Evolutionary conservation across 1,284 basidiomycete genomes (phyloP).

Genomic region (Apiotrichum porosum): DNA sequence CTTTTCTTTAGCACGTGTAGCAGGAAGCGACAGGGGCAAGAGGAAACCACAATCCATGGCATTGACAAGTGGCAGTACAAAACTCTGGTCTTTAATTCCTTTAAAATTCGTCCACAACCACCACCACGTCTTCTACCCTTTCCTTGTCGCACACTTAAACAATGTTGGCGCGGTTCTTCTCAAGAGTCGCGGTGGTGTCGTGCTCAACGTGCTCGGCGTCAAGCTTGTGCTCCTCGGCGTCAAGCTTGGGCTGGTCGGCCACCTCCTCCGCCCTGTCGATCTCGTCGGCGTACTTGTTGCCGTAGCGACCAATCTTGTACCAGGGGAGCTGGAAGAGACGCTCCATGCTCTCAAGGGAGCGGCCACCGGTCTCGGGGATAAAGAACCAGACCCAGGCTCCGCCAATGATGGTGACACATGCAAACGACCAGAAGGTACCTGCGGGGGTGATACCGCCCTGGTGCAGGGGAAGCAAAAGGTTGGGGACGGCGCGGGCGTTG

Average conservation of each 20-base stretch:
- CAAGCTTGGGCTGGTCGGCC: not conserved
- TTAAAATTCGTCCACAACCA: too few species aligned
- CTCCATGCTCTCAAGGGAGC: constrained; percentile 18
- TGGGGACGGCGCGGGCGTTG: constrained; percentile 11
- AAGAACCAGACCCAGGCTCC: constrained; percentile 25
- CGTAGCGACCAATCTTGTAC: constrained; percentile 13
- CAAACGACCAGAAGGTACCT: constrained; percentile 33
- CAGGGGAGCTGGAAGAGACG: constrained; percentile 15
- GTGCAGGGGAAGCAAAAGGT: constrained; percentile 4
- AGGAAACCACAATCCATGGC: too few species aligned
- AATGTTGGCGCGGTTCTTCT: too few species aligned
- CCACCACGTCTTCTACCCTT: too few species aligned
- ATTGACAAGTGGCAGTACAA: too few species aligned
- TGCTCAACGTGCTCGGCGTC: constrained; percentile 16
- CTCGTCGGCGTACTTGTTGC: constrained; percentile 4
- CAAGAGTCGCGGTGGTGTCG: too few species aligned
- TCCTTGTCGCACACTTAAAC: too few species aligned
- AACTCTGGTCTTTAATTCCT: too few species aligned
- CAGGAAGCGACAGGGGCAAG: too few species aligned
- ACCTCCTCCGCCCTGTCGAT: constrained; percentile 4
- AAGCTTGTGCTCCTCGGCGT: constrained; percentile 12
- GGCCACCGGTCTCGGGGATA: constrained; percentile 27
- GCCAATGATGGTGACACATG: constrained; percentile 16
- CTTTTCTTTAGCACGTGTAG: too few species aligned
- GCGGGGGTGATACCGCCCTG: constrained; percentile 8